Conservation (phyloP, 2,329 filamentous ascomycete genomes). For the Alternaria brassicicola region DNA sequence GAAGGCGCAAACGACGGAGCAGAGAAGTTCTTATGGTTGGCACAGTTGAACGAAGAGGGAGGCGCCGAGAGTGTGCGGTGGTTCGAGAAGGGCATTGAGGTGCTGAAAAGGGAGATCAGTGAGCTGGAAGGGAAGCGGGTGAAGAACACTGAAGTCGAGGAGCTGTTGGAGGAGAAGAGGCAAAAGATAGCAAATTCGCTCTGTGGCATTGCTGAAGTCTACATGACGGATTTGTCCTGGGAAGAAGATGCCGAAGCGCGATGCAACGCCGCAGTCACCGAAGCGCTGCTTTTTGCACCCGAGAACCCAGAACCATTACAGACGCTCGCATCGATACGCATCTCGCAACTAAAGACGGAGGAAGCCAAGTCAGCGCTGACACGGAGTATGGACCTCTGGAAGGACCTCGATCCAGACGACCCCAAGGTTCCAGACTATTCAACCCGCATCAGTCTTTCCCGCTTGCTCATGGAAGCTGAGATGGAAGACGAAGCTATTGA, state of each 20-base stretch:
- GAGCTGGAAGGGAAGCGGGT: constrained; percentile 58
- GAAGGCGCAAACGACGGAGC: constrained; percentile 83
- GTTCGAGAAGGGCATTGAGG: constrained; percentile 71
- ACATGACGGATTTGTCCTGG: constrained; percentile 97
- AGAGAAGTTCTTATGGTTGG: constrained; percentile 94
- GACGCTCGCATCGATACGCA: constrained; percentile 89
- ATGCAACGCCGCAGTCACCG: constrained; percentile 87
- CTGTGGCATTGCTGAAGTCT: constrained; percentile 93
- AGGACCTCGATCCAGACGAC: constrained; percentile 74
- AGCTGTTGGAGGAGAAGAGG: constrained; percentile 69
- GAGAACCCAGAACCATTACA: constrained; percentile 88
- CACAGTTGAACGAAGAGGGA: constrained; percentile 77
- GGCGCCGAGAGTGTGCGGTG: constrained; percentile 65
- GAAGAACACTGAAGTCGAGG: constrained; percentile 43
- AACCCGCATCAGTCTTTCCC: constrained; percentile 79
- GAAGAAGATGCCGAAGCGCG: constrained; percentile 86
- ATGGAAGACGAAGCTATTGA: constrained; percentile 84
- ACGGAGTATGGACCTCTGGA: constrained; percentile 84
- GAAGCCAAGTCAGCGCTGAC: constrained; percentile 81
- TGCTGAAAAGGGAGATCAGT: constrained; percentile 74
- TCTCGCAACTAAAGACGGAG: constrained; percentile 79
- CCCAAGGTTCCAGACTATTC: constrained; percentile 82
- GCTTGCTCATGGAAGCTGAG: constrained; percentile 87
- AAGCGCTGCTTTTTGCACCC: constrained; percentile 85
- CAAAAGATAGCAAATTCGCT: constrained; percentile 86